Evolutionary conservation across 23 red algal genomes (phyloP), one percentile per base, ranked within the genome.

Genomic region (Gracilaria vermiculophylla): DNA sequence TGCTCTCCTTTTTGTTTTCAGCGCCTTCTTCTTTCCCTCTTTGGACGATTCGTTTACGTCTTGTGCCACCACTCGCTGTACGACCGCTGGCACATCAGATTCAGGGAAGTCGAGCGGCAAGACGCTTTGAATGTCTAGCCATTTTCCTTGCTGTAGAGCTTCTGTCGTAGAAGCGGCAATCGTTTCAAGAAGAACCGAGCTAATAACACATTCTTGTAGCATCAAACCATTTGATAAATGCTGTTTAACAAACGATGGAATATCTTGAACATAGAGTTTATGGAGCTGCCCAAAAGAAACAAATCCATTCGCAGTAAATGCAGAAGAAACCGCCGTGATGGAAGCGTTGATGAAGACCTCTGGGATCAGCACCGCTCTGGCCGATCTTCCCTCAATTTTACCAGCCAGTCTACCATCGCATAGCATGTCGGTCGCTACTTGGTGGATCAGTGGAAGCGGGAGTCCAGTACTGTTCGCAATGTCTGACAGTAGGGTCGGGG

Each of bases 161-260:
- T 91, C 87, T 27, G 58, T 31, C 44, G 87, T 58, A 36, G 76
- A 80, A 72, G 62, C 65, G 13, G 54, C 75, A 21, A 91, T 64
- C 78, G 74, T 70, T 55, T 91, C 87, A 69, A 91, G 23, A 27
- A 91, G 76, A 20, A 61, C 54, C 7, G 75, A 62, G 44, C 87
- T 74, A 66, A 91, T 58, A 39, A 91, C 60, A 37, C 74, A 80
- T 9, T 81, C 76, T 54, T 69, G 53, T 27, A 91, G 34, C 54
- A 73, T 28, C 58, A 81, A 3, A 5, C 43, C 74, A 1, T 47
- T 55, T 42, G 58, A 51, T 9, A 91, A 42, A 36, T 91, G 20
- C 36, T 53, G 58, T 45, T 69, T 48, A 49, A 72, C 76, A 66
- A 81, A 80, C 19, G 55, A 58, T 17, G 56, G 14, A 8, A 70